Evolutionary conservation across 2,329 filamentous ascomycete species (phyloP), one percentile per base, ranked within the genome.

Genomic region (Fusarium marasasianum): DNA sequence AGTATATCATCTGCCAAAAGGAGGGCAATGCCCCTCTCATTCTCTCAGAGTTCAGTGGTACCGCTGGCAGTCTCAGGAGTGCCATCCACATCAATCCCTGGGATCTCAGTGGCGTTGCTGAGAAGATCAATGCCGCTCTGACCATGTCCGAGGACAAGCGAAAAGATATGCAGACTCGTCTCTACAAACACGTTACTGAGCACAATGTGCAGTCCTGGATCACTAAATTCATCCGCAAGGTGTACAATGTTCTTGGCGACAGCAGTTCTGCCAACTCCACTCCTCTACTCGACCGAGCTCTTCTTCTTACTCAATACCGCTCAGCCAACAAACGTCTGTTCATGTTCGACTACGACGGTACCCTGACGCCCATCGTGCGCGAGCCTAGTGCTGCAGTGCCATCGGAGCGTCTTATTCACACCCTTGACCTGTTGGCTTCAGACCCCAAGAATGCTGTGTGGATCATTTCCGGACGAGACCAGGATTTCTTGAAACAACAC

Each of bases 311-410:
- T 62, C 91, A 92, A 69, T 98, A 98, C 82, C 90, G 91, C 69
- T 86, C 88, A 44, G 91, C 94, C 8, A 89, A 89, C 71, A 94
- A 93, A 83, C 91, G 96, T 17, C 87, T 99, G 7, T 98, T 98
- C 86, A 96, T 99, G 94, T 98, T 98, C 80, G 96, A 99, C 84
- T 99, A 99, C 79, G 96, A 99, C 81, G 96, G 96, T 54, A 99
- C 96, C 1, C 88, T 99, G 62, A 98, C 96, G 8, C 94, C 95
- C 1, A 98, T 99, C 77, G 96, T 98, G 63, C 92, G 93, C 76
- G 95, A 98, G 79, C 96, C 96, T 4, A 92, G 93, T 75, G 92
- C 94, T 10, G 96, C 96, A 7, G 91, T 98, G 44, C 96, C 96
- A 1, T 96, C 95, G 2, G 92, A 95, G 76, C 91, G 92, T 29